A percentile compares a stretch with the other conserved stretches of the same genome.
Conservation (phyloP, 129 eudicot genomes). For the Centella asiatica region DNA sequence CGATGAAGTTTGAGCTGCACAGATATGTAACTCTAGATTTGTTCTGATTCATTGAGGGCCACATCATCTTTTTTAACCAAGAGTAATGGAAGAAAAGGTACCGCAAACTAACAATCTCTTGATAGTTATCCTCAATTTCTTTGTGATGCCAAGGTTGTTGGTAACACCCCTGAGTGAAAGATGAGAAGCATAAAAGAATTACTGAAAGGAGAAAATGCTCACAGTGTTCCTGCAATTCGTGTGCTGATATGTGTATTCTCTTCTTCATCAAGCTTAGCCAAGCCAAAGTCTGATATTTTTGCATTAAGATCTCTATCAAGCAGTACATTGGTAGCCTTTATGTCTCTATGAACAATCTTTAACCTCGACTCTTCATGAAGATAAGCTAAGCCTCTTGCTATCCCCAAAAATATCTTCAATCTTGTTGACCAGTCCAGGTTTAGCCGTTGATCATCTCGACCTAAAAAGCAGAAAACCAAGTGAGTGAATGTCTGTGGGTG, state of each 20-base stretch:
- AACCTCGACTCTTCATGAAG: slow-evolving; percentile 85
- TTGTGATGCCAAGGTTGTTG: not conserved
- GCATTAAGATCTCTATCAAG: slow-evolving; percentile 81
- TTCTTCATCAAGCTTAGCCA: slow-evolving; percentile 88
- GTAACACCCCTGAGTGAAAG: not conserved
- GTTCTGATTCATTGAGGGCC: no score
- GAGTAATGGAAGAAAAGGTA: no score
- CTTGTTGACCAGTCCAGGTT: slow-evolving; percentile 78
- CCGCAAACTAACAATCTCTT: no score
- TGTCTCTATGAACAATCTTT: slow-evolving; percentile 89
- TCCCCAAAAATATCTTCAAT: slow-evolving; percentile 66
- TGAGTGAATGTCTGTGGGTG: no score
- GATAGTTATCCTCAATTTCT: no score
- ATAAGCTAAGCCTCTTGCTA: slow-evolving; percentile 74
- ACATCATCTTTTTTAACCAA: no score
- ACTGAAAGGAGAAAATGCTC: slow-evolving; percentile 16
- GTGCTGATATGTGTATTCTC: slow-evolving; percentile 93
- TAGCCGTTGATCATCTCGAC: slow-evolving; percentile 43
- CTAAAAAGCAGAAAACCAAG: slow-evolving; percentile 19
- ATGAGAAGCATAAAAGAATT: not conserved
- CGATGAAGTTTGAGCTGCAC: no score
- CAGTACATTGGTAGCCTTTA: slow-evolving; percentile 83
- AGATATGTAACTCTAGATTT: no score
- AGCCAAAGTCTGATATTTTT: slow-evolving; percentile 86
- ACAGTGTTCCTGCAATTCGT: slow-evolving; percentile 87